These are phyloP conservation scores for Coemansia sp. DNA, from an alignment of 192 early-diverging fungal species.

Conservation along the genomic window DNA sequence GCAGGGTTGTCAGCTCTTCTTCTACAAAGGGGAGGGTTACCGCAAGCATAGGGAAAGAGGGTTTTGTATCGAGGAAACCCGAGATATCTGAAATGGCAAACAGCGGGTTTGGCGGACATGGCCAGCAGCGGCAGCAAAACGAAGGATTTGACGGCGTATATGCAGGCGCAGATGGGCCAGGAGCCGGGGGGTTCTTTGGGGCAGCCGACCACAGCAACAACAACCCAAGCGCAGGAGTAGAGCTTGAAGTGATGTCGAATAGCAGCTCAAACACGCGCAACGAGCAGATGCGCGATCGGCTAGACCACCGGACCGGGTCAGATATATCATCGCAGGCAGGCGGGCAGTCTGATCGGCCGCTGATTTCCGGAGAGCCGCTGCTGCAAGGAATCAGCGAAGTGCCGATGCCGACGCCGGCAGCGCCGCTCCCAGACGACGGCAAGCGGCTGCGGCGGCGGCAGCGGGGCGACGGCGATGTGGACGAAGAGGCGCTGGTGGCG, in stretches of 20 bases:
- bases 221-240: slow-evolving; percentile 31
- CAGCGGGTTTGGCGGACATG: slow-evolving; percentile 17
- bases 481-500: slow-evolving; percentile 12
- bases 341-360: slow-evolving; percentile 36
- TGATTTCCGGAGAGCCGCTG: slow-evolving; percentile 40
- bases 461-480: slow-evolving; percentile 10
- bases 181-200: slow-evolving; percentile 30
- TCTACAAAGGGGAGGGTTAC: too few relatives aligned
- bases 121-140: slow-evolving; percentile 9
- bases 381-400: slow-evolving; percentile 42
- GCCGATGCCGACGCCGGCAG: slow-evolving; percentile 12
- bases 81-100: not conserved
- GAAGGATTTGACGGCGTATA: slow-evolving; percentile 42
- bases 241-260: slow-evolving; percentile 49
- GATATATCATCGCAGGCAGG: slow-evolving; percentile 50
- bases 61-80: not conserved
- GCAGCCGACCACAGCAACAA: slow-evolving; percentile 12
- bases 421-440: slow-evolving; percentile 18
- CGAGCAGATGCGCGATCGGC: slow-evolving; percentile 30
- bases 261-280: slow-evolving; percentile 48
- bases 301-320: slow-evolving; percentile 45
- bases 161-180: slow-evolving; percentile 3
- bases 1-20: not conserved
- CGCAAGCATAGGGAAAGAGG: too few relatives aligned
- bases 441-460: slow-evolving; percentile 22